A percentile compares a stretch with the other conserved stretches of the same genome.
phyloP scores from a whole-genome alignment of 768 basidiomycete genomes.

The Roridomyces roridus region DNA sequence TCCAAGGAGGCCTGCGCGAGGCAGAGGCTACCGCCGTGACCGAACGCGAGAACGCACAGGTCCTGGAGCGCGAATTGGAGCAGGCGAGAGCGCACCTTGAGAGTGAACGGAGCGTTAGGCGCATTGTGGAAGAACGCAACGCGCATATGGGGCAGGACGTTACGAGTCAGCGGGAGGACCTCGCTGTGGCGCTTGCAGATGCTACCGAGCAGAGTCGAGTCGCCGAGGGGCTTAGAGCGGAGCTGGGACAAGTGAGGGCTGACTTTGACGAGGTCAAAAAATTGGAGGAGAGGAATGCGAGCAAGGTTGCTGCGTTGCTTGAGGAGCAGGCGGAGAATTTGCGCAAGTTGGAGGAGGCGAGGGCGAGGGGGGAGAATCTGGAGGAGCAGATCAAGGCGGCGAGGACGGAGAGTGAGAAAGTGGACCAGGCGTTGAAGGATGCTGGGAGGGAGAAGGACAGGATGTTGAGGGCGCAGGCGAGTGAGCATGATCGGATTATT shows the following conservation, averaged over 20 bases:
- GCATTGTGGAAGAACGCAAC: constrained; percentile 71
- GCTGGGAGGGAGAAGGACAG: constrained; percentile 82
- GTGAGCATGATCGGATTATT: constrained; percentile 67
- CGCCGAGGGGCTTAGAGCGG: constrained; percentile 65
- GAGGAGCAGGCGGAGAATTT: constrained; percentile 80
- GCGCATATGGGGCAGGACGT: constrained; percentile 59
- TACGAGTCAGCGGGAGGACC: constrained; percentile 59
- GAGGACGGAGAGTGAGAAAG: constrained; percentile 73
- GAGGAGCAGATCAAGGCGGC: constrained; percentile 77
- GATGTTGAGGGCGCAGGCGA: constrained; percentile 73
- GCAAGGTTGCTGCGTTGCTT: constrained; percentile 67
- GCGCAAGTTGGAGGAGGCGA: constrained; percentile 76
- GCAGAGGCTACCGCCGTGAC: constrained; percentile 41
- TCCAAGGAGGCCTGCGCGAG: constrained; percentile 52
- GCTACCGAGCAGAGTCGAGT: constrained; percentile 68
- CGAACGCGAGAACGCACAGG: constrained; percentile 60
- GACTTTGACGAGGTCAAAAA: constrained; percentile 75
- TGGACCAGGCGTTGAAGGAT: constrained; percentile 69
- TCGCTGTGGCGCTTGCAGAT: constrained; percentile 66
- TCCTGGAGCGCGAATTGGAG: constrained; percentile 68
- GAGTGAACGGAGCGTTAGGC: constrained; percentile 63
- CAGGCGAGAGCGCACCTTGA: constrained; percentile 69
- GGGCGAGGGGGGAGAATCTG: constrained; percentile 74
- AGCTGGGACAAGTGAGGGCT: constrained; percentile 62
- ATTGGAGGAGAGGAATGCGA: constrained; percentile 67